phyloP scores from a whole-genome alignment of 108 stramenopile genomes.

The Pseudonitzschia pungens region DNA sequence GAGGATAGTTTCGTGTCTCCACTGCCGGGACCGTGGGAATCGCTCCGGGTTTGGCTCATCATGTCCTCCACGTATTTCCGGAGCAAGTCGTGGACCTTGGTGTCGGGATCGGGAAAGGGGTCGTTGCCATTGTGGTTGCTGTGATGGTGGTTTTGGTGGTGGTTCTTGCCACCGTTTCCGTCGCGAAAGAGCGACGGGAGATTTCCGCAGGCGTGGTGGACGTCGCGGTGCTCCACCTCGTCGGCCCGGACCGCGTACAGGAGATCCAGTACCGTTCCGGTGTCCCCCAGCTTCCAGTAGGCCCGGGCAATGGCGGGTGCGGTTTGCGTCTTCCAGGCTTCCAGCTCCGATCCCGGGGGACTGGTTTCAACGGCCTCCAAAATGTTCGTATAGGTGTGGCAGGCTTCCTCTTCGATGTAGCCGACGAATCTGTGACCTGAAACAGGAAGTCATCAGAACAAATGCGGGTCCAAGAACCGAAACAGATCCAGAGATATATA shows the following conservation, averaged over 20 bases:
- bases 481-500: too few relatives aligned
- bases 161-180: conserved; percentile 26
- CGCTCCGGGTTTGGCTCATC: conserved; percentile 42
- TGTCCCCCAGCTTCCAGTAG: conserved; percentile 86
- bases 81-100: conserved; percentile 64
- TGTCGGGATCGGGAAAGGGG: conserved; percentile 68
- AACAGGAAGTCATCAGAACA: not conserved
- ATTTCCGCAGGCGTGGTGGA: conserved; percentile 74
- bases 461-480: too few relatives aligned
- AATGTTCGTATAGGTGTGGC: conserved; percentile 88
- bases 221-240: conserved; percentile 94
- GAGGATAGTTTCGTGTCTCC: not conserved
- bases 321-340: conserved; percentile 60
- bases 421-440: conserved; percentile 92
- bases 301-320: conserved; percentile 77
- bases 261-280: conserved; percentile 89
- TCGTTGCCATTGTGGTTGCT: conserved; percentile 25
- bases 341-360: conserved; percentile 79
- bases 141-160: conserved; percentile 14
- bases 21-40: not conserved
- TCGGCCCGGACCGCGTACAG: conserved; percentile 92
- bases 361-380: conserved; percentile 85
- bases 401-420: conserved; percentile 95
- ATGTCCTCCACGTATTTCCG: conserved; percentile 77
- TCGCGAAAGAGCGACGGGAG: not conserved